Evolutionary conservation across 2,329 filamentous ascomycete species (phyloP).

Genomic region (Phaeophleospora eucalypticola): DNA sequence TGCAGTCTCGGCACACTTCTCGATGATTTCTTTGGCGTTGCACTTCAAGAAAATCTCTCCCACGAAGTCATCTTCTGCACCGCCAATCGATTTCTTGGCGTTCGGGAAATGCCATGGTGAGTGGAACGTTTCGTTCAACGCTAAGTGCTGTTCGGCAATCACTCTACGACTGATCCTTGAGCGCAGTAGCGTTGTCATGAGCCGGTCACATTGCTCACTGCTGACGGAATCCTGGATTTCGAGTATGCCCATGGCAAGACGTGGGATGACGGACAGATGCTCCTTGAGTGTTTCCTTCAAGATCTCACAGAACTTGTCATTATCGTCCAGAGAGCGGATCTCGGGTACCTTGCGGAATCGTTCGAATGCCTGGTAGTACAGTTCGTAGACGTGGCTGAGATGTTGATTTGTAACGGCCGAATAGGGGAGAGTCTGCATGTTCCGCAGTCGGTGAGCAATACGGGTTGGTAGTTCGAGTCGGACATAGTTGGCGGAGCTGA

Average conservation of each 20-base stretch:
- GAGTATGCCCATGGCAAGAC: constrained; percentile 87
- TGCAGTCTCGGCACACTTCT: constrained; percentile 73
- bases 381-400: constrained; percentile 89
- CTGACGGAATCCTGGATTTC: constrained; percentile 83
- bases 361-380: constrained; percentile 97
- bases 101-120: constrained; percentile 85
- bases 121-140: constrained; percentile 89
- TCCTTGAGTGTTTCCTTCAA: constrained; percentile 76
- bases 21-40: constrained; percentile 82
- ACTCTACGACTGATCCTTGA: constrained; percentile 92
- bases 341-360: constrained; percentile 78
- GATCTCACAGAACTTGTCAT: constrained; percentile 78
- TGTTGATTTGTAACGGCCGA: constrained; percentile 94
- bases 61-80: constrained; percentile 74
- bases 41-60: constrained; percentile 94
- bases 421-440: constrained; percentile 95
- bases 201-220: constrained; percentile 76
- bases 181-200: constrained; percentile 90
- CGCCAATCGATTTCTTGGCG: constrained; percentile 58
- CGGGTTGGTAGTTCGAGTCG: constrained; percentile 87
- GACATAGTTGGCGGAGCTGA: constrained; percentile 96
- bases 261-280: constrained; percentile 89
- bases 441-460: constrained; percentile 87
- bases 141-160: constrained; percentile 95
- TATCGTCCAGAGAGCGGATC: constrained; percentile 81